Percentiles rank a stretch among this genome's conserved stretches.
Evolutionary conservation across 345 rosid species (phyloP).

Genomic region (Draba incana): DNA sequence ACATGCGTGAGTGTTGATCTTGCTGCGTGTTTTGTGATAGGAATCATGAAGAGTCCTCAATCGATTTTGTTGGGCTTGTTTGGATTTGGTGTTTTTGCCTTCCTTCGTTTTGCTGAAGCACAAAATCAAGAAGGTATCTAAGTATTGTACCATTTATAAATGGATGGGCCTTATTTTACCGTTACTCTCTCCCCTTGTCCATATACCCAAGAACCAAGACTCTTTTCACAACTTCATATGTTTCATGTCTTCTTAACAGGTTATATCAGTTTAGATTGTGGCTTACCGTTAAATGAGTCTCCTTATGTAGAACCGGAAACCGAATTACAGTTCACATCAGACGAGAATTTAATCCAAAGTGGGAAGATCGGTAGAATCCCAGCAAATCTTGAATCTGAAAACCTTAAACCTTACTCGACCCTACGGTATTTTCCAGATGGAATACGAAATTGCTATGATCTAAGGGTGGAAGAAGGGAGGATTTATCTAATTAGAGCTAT

Average conservation of each 20-base stretch:
- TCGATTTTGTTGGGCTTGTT: background rate
- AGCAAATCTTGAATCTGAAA: background rate
- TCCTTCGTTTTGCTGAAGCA: slow-evolving; percentile 29
- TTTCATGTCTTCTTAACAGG: slow-evolving; percentile 36
- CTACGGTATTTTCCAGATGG: slow-evolving; percentile 49
- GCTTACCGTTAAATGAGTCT: slow-evolving; percentile 25
- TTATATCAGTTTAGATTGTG: slow-evolving; percentile 50
- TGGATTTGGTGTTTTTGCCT: slow-evolving; percentile 4
- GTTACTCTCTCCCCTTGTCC: background rate
- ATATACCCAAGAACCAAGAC: background rate
- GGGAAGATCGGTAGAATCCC: slow-evolving; percentile 21
- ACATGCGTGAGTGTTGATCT: background rate
- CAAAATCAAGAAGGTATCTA: slow-evolving; percentile 47
- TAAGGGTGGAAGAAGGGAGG: slow-evolving; percentile 28
- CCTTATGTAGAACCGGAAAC: slow-evolving; percentile 32
- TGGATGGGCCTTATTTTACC: background rate
- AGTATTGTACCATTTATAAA: background rate
- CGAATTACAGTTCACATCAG: slow-evolving; percentile 39
- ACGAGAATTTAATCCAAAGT: slow-evolving; percentile 38
- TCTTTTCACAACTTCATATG: slow-evolving; percentile 13
- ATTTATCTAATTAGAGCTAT: slow-evolving; percentile 43
- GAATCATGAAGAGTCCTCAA: slow-evolving; percentile 22
- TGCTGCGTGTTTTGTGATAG: background rate
- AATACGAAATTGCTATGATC: slow-evolving; percentile 44
- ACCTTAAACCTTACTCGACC: slow-evolving; percentile 11